A percentile compares a stretch with the other conserved stretches of the same genome.
phyloP scores from a whole-genome alignment of 768 basidiomycete genomes.

The Suillus cothurnatus region DNA sequence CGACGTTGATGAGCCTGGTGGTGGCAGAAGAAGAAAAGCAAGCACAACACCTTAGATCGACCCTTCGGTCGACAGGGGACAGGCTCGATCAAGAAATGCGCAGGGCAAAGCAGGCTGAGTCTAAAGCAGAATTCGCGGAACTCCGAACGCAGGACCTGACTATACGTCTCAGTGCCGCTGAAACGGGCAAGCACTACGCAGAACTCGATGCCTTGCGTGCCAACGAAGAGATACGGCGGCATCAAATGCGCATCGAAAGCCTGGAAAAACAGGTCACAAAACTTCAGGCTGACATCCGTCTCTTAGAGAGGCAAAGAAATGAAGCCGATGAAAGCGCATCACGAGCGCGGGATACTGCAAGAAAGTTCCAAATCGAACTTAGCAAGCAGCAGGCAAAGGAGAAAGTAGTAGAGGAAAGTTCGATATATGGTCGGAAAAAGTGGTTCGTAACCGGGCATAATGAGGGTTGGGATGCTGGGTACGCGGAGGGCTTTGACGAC shows the following conservation, averaged over 20 bases:
- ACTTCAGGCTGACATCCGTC: constrained; percentile 28
- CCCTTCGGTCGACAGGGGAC: constrained; percentile 53
- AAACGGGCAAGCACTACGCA: constrained; percentile 41
- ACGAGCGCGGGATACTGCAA: constrained; percentile 45
- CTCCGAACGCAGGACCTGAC: constrained; percentile 44
- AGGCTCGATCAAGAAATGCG: constrained; percentile 59
- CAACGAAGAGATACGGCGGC: constrained; percentile 48
- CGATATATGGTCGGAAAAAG: constrained; percentile 41
- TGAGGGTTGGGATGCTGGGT: constrained; percentile 50
- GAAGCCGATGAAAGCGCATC: constrained; percentile 46
- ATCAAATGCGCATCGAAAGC: constrained; percentile 48
- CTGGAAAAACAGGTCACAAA: constrained; percentile 47
- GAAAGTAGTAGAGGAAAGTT: constrained; percentile 44
- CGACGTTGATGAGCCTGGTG: constrained; percentile 44
- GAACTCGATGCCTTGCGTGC: constrained; percentile 43
- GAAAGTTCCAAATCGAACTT: constrained; percentile 46
- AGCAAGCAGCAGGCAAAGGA: constrained; percentile 47
- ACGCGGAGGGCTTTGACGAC: constrained; percentile 46
- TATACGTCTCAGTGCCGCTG: constrained; percentile 40
- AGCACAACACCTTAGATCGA: constrained; percentile 52
- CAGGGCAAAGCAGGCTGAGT: constrained; percentile 51
- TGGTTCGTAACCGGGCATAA: constrained; percentile 47
- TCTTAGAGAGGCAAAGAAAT: constrained; percentile 39
- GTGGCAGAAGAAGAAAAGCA: constrained; percentile 60
- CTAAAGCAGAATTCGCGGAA: constrained; percentile 56